Evolutionary conservation across 1,139 yeast species (phyloP).

Genomic region (Zygosaccharomyces pseudobailii): DNA sequence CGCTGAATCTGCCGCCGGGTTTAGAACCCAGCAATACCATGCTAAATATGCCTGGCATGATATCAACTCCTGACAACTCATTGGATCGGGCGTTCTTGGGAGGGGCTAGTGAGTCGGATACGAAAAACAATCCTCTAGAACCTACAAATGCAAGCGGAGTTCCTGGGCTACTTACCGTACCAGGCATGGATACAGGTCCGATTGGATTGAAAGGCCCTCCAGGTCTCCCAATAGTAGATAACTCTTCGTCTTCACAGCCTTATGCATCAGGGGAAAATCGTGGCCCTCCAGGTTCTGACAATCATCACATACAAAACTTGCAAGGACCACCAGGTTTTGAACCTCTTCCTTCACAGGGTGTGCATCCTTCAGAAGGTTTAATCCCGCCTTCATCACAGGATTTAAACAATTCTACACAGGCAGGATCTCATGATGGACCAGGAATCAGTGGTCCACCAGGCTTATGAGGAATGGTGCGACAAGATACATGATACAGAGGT

Average conservation of each 20-base stretch:
- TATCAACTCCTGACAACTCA: conserved; percentile 1
- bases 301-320: conserved; percentile 4
- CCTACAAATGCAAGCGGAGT: conserved; percentile 9
- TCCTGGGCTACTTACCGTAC: conserved; percentile 23
- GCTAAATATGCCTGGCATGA: conserved; percentile 10
- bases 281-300: not conserved
- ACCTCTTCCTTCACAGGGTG: not conserved
- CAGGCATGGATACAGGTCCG: conserved; percentile 15
- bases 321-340: conserved; percentile 22
- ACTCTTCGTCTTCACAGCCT: conserved; percentile 24
- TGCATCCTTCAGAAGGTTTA: not conserved
- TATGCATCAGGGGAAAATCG: not conserved
- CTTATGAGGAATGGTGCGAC: conserved; percentile 5
- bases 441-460: conserved; percentile 29
- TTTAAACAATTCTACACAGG: not conserved
- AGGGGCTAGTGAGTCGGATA: not conserved
- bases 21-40: not conserved
- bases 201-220: conserved; percentile 23
- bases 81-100: conserved; percentile 3
- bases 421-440: not conserved
- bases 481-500: conserved; percentile 6
- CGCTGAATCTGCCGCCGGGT: conserved; percentile 1
- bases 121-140: not conserved
- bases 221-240: conserved; percentile 24
- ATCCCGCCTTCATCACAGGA: not conserved